phyloP scores from a whole-genome alignment of 2,329 filamentous ascomycete species.

The Emergomyces orientalis region DNA sequence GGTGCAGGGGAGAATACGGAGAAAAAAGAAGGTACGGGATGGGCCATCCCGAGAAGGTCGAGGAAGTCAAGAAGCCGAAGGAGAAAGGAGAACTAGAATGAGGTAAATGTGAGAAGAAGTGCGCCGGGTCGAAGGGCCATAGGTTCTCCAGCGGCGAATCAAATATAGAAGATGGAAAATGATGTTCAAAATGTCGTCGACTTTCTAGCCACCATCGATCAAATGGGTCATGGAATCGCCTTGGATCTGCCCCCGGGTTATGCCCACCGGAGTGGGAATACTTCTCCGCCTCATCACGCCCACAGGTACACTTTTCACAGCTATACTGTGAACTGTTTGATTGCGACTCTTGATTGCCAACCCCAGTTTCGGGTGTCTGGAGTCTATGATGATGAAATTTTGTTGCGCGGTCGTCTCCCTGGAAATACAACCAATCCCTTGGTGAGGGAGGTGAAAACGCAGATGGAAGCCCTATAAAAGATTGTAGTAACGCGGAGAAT shows the following conservation, averaged over 20 bases:
- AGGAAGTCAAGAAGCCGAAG: conserved; percentile 27
- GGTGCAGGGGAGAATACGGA: conserved; percentile 47
- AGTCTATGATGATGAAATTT: conserved; percentile 7
- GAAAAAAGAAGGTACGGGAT: conserved; percentile 39
- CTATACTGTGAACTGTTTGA: background rate
- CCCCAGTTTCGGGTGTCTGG: conserved; percentile 9
- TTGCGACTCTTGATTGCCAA: background rate
- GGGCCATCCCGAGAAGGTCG: conserved; percentile 32
- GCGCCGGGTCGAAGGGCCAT: conserved; percentile 26
- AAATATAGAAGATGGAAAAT: conserved; percentile 24
- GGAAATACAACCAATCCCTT: conserved; percentile 30
- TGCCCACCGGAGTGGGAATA: background rate
- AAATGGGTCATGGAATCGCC: conserved; percentile 3
- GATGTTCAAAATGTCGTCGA: conserved; percentile 12
- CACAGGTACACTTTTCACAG: background rate
- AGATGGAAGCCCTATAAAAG: conserved; percentile 41
- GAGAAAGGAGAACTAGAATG: conserved; percentile 24
- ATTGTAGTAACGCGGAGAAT: conserved; percentile 46
- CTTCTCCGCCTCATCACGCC: background rate
- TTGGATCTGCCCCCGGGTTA: background rate
- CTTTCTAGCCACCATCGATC: conserved; percentile 23
- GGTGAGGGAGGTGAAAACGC: conserved; percentile 24
- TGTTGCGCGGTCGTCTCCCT: conserved; percentile 23
- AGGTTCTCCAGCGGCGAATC: conserved; percentile 29
- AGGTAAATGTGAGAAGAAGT: conserved; percentile 24